Percentiles rank a stretch among this genome's conserved stretches.
phyloP scores from a whole-genome alignment of 768 basidiomycete genomes.

The Xerocomellus dryophilus region DNA sequence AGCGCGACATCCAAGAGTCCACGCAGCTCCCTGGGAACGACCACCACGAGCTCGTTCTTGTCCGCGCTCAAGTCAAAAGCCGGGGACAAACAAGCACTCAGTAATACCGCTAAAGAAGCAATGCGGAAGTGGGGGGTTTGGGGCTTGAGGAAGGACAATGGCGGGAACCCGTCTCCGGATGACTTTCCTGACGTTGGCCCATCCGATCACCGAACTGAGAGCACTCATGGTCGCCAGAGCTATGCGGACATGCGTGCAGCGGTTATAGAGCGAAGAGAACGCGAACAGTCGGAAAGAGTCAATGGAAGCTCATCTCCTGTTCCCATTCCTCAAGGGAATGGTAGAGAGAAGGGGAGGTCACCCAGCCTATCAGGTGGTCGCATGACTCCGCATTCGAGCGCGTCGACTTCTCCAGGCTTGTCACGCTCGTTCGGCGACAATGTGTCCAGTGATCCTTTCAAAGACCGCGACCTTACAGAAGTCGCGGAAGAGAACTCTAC shows the following conservation, averaged over 20 bases:
- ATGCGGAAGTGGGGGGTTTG: conserved; percentile 93
- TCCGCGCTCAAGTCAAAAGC: conserved; percentile 75
- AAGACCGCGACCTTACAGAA: conserved; percentile 34
- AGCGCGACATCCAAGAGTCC: conserved; percentile 32
- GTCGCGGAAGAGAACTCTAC: conserved; percentile 27
- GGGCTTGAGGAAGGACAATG: conserved; percentile 58
- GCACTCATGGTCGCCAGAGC: conserved; percentile 48
- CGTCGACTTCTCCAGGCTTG: conserved; percentile 28
- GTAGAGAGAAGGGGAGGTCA: conserved; percentile 25
- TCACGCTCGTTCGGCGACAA: conserved; percentile 36
- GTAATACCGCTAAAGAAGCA: conserved; percentile 81
- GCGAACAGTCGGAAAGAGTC: conserved; percentile 31
- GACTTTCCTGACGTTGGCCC: conserved; percentile 43
- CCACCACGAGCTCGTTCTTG: conserved; percentile 59
- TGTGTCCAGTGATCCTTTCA: conserved; percentile 24
- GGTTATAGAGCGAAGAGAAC: conserved; percentile 63
- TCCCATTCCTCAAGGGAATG: conserved; percentile 28
- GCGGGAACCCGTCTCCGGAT: conserved; percentile 32
- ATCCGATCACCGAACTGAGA: conserved; percentile 36
- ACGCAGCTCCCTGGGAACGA: conserved; percentile 40
- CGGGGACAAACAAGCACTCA: conserved; percentile 80
- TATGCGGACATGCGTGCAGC: conserved; percentile 76
- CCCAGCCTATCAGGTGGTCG: conserved; percentile 26
- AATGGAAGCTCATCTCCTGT: conserved; percentile 33
- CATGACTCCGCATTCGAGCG: conserved; percentile 24